Evolutionary conservation across 2,329 filamentous ascomycete species (phyloP).

Genomic region (Exophiala oligosperma): DNA sequence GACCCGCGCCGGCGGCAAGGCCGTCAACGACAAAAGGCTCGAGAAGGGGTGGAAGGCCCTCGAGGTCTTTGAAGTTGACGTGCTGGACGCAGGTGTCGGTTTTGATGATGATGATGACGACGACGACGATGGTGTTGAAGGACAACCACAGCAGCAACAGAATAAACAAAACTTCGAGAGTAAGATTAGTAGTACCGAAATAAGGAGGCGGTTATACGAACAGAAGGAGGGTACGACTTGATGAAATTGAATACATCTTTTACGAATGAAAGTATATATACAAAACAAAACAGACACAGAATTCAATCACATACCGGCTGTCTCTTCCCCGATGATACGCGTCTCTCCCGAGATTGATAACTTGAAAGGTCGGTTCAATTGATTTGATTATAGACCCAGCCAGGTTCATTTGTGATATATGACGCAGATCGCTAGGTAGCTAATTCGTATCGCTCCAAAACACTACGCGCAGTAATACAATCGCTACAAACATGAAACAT

Average conservation of each 20-base stretch:
- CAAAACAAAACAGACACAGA: too few species aligned
- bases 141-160: constrained; percentile 39
- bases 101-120: constrained; percentile 48
- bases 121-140: constrained; percentile 36
- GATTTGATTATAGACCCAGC: too few species aligned
- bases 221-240: neutral
- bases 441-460: neutral
- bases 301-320: too few species aligned
- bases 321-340: too few species aligned
- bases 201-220: constrained; percentile 53
- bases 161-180: constrained; percentile 64
- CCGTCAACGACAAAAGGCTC: constrained; percentile 78
- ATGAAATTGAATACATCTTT: neutral
- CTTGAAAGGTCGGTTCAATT: too few species aligned
- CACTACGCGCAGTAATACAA: too few species aligned
- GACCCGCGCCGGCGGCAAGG: constrained; percentile 77
- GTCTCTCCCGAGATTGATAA: too few species aligned
- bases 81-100: constrained; percentile 59
- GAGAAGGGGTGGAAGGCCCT: constrained; percentile 75
- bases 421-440: too few species aligned
- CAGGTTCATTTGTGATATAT: too few species aligned
- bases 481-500: too few species aligned
- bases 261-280: neutral
- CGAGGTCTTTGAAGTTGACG: constrained; percentile 84
- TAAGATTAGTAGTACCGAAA: constrained; percentile 92